phyloP scores from a whole-genome alignment of 2,329 filamentous ascomycete genomes.

The Daldinia eschscholtzii region DNA sequence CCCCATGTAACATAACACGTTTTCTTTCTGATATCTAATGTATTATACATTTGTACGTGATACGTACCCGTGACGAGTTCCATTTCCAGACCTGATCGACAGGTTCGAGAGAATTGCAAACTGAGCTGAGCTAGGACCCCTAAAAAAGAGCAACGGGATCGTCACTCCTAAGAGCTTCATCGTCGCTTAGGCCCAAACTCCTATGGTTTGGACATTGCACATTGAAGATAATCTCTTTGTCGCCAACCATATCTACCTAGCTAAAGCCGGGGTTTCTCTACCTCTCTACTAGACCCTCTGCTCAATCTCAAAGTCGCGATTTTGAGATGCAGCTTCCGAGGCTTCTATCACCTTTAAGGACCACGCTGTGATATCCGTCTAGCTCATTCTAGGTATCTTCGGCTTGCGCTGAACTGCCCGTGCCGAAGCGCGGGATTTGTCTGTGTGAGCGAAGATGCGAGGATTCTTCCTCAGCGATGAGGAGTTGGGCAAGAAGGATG shows the following conservation, averaged over 20 bases:
- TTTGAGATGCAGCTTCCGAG: slow-evolving; percentile 43
- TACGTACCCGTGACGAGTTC: slow-evolving; percentile 2
- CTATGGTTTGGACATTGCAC: slow-evolving; percentile 11
- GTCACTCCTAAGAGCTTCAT: slow-evolving; percentile 37
- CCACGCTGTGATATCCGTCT: slow-evolving; percentile 30
- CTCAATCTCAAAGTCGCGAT: slow-evolving; percentile 20
- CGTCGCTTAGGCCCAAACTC: slow-evolving; percentile 35
- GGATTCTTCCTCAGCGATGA: slow-evolving; percentile 65
- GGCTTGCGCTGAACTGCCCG: slow-evolving; percentile 18
- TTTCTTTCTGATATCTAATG: slow-evolving; percentile 19
- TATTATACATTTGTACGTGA: slow-evolving; percentile 7
- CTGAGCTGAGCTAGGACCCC: slow-evolving; percentile 17
- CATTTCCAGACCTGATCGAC: slow-evolving; percentile 11
- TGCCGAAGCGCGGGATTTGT: slow-evolving; percentile 42
- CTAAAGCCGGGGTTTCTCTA: neutral
- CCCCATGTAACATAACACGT: slow-evolving; percentile 37
- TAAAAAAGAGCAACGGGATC: slow-evolving; percentile 25
- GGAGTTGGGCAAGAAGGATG: slow-evolving; percentile 71
- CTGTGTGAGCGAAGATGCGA: slow-evolving; percentile 57
- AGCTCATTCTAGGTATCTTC: slow-evolving; percentile 2
- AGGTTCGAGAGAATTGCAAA: slow-evolving; percentile 3
- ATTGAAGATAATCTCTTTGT: slow-evolving; percentile 12
- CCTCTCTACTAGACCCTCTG: slow-evolving; percentile 12
- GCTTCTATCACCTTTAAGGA: slow-evolving; percentile 15
- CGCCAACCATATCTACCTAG: neutral